phyloP scores from a whole-genome alignment of 371 early-diverging fungal species.

The Apophysomyces sp. region DNA sequence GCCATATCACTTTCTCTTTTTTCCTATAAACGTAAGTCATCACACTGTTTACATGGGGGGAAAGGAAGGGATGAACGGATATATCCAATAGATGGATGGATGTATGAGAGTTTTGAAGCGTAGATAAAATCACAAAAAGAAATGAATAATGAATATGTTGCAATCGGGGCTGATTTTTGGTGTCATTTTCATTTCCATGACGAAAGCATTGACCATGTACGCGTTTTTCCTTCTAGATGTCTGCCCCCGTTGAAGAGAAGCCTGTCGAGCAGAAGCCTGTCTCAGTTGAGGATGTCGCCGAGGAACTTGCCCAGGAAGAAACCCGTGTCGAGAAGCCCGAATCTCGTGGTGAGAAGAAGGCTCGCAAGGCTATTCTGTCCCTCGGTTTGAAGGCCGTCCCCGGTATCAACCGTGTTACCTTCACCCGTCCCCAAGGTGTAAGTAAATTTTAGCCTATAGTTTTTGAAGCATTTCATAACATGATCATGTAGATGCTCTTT shows the following conservation, averaged over 20 bases:
- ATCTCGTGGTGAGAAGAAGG: constrained; percentile 92
- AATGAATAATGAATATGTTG: too few relatives aligned
- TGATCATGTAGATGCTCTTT: constrained; percentile 65
- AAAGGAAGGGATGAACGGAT: constrained; percentile 8
- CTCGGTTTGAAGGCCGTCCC: constrained; percentile 87
- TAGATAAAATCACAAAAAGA: too few relatives aligned
- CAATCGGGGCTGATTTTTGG: too few relatives aligned
- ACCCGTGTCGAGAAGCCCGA: constrained; percentile 50
- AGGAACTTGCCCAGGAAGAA: constrained; percentile 22
- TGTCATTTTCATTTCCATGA: not conserved
- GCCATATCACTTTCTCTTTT: constrained; percentile 5
- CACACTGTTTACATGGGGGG: not conserved
- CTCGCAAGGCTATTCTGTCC: constrained; percentile 92
- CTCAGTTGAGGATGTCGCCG: constrained; percentile 18
- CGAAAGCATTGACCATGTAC: not conserved
- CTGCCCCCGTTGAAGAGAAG: constrained; percentile 31
- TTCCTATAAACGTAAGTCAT: constrained; percentile 5
- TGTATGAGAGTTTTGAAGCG: not conserved
- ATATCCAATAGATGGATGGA: constrained; percentile 11
- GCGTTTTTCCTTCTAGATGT: constrained; percentile 12
- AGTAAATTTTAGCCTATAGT: constrained; percentile 10
- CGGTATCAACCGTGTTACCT: constrained; percentile 90
- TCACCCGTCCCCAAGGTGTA: constrained; percentile 84
- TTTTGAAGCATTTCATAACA: constrained; percentile 2
- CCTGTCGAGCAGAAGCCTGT: constrained; percentile 26